Percentiles rank a stretch among this genome's conserved stretches.
Evolutionary conservation across 2,329 filamentous ascomycete species (phyloP).

Genomic region (Fusarium scirpi): DNA sequence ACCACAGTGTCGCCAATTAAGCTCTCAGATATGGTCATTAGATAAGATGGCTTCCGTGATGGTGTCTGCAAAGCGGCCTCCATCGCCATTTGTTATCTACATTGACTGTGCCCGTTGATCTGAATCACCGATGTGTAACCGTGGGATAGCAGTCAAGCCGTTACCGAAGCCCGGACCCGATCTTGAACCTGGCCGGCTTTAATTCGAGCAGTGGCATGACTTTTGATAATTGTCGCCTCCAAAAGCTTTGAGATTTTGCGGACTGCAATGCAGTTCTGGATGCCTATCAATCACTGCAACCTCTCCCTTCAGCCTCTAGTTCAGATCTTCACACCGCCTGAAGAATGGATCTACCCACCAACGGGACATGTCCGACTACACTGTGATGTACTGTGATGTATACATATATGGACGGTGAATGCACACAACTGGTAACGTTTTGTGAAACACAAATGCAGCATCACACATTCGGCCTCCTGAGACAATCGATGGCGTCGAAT

Average conservation of each 20-base stretch:
- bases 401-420: background rate
- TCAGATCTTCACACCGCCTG: slow-evolving; percentile 37
- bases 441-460: slow-evolving; percentile 4
- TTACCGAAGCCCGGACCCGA: slow-evolving; percentile 27
- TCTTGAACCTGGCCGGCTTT: slow-evolving; percentile 6
- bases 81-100: background rate
- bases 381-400: background rate
- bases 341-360: slow-evolving; percentile 37
- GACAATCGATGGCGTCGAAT: slow-evolving; percentile 9
- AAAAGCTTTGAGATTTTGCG: slow-evolving; percentile 7
- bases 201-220: slow-evolving; percentile 27
- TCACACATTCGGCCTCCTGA: background rate
- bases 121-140: slow-evolving; percentile 9
- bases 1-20: background rate
- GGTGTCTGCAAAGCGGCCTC: background rate
- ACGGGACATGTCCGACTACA: slow-evolving; percentile 30
- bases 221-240: slow-evolving; percentile 13
- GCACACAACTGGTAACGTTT: background rate
- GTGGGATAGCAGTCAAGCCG: background rate
- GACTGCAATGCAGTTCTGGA: background rate
- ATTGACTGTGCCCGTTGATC: background rate
- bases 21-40: slow-evolving; percentile 16
- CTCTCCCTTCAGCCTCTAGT: slow-evolving; percentile 4
- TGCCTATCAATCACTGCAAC: slow-evolving; percentile 10
- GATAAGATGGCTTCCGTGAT: slow-evolving; percentile 24